Evolutionary conservation across 768 basidiomycete genomes (phyloP).

Genomic region (Boletus rubescentipes): DNA sequence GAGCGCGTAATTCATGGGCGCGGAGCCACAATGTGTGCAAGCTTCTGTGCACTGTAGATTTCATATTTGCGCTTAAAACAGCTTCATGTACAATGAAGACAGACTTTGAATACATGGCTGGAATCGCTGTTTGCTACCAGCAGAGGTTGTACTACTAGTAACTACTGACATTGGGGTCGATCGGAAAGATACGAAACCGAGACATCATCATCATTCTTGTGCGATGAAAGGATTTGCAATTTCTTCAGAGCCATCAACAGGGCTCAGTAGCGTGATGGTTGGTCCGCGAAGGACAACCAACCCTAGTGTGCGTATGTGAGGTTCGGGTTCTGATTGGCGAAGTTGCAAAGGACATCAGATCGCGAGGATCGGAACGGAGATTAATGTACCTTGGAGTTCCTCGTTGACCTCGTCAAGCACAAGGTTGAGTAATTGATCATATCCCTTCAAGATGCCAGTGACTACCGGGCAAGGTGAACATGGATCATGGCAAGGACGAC

Average conservation of each 20-base stretch:
- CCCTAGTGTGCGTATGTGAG: constrained; percentile 66
- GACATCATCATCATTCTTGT: constrained; percentile 48
- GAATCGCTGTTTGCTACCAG: not conserved
- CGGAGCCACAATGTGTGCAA: not conserved
- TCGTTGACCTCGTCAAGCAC: constrained; percentile 96
- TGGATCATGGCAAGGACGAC: not conserved
- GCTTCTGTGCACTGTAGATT: constrained; percentile 13
- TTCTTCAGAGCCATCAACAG: constrained; percentile 93
- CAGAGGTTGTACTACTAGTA: not conserved
- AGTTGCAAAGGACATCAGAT: constrained; percentile 8
- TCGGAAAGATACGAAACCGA: not conserved
- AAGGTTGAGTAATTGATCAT: constrained; percentile 93
- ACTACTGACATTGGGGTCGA: not conserved
- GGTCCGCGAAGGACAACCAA: constrained; percentile 91
- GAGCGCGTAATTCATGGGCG: not conserved
- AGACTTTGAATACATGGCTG: constrained; percentile 3
- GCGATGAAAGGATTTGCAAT: constrained; percentile 86
- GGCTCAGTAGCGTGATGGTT: constrained; percentile 90
- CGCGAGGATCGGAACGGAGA: constrained; percentile 10
- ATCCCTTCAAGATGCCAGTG: constrained; percentile 90
- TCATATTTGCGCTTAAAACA: constrained; percentile 11
- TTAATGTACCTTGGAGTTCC: constrained; percentile 58
- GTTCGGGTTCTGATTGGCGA: constrained; percentile 54
- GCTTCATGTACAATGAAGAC: constrained; percentile 19
- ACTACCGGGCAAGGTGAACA: constrained; percentile 47